Base-by-base conservation (phyloP, 345 rosid genomes). In the Lepidium sativum region DNA sequence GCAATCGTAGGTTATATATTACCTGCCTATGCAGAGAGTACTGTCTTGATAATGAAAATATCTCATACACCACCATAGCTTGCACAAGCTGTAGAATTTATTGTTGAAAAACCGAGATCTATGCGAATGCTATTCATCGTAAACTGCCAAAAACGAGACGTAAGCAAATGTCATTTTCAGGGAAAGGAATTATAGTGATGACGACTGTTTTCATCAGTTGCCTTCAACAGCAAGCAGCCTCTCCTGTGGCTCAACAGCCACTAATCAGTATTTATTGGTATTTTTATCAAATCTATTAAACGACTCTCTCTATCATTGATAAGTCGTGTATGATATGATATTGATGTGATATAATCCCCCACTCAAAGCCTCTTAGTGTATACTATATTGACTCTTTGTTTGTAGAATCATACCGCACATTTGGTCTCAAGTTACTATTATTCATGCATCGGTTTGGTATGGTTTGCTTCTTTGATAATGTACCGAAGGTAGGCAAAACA, bases 151-250 rank as follows among this genome's bases (percentile, higher is more conserved):
- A 45, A 54, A 17, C 3, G 50, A 52, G 29, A 47, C 52, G 60
- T 55, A 71, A 71, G 63, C 64, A 49, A 55, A 63, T 63, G 64
- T 71, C 75, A 56, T 48, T 55, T 63, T 71, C 75, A 71, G 70
- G 61, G 32, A 14, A 1, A 49, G 62, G 69, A 63, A 63, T 48
- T 48, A 29, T 29, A 71, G 75, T 71, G 75, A 71, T 18, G 59
- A 48, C 21, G 50, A 71, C 70, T 64, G 65, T 71, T 71, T 71
- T 16, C 34, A 63, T 62, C 63, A 47, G 64, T 63, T 71, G 69
- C 20, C 64, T 54, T 71, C 47, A 63, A 71, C 54, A 71, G 75
- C 70, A 71, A 71, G 75, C 75, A 64, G 75, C 70, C 65, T 71
- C 70, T 71, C 70, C 60, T 34, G 53, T 64, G 65, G 23, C 8